Evolutionary conservation across 371 early-diverging fungal species (phyloP), one percentile per base, ranked within the genome.

Genomic region (Syncephalastrum sp.): DNA sequence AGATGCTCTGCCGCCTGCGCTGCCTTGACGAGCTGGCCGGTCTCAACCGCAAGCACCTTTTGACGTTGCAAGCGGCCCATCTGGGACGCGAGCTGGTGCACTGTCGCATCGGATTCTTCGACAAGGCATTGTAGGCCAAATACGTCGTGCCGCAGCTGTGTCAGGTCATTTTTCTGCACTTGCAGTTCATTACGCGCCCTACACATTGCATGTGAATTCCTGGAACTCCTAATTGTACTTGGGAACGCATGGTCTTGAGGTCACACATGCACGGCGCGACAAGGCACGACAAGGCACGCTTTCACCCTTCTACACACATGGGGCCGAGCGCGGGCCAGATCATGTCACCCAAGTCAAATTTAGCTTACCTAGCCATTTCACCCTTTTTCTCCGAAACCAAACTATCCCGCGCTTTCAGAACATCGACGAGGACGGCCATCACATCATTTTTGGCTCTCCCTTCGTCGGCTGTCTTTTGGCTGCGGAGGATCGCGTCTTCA

Each of bases 41-140:
- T 56, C 42, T 57, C 53, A 3, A 57, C 63, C 1, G 63, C 63
- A 13, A 57, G 25, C 25, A 53, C 23, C 15, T 63, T 63, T 17
- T 57, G 63, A 3, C 63, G 63, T n/a, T 57, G 33, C 8, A 57
- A 42, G 14, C 44, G 47, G 1, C 19, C 29, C 5, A 56, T 21
- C 27, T 57, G 57, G 10, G 50, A 24, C 16, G 53, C 51, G 19
- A 53, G 24, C 17, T 52, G 57, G 6, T 42, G 25, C 6, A 54
- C n/a, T 5, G 53, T n/a, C 6, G 21, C 53, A 7, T 63, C 58
- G 25, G 29, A 25, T 38, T 57, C 57, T 45, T 63, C 63, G 12
- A 63, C 13, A 4, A 23, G 38, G 38, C 57, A 54, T 48, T 53
- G 57, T 15, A 48, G 17, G 8, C 54, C 25, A 44, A 54, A 53